These are phyloP conservation scores for Syzygium grande DNA, from an alignment of 345 rosid genomes.

Conservation along the genomic window DNA sequence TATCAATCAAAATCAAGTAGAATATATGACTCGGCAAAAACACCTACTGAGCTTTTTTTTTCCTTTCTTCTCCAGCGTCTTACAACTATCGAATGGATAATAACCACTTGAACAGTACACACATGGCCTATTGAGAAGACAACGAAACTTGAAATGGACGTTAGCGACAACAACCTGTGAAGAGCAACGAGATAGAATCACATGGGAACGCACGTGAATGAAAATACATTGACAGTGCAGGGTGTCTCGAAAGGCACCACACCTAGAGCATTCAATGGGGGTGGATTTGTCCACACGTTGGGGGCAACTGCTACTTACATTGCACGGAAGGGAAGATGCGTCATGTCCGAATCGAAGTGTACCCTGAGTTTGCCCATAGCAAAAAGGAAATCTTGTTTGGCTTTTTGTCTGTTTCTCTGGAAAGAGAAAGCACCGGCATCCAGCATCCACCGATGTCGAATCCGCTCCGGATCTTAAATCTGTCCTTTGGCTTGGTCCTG, in stretches of 20 bases:
- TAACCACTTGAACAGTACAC: neutral
- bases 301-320: neutral
- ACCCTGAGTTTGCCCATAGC: neutral
- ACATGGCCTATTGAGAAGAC: neutral
- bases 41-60: neutral
- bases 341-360: neutral
- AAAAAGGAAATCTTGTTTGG: neutral
- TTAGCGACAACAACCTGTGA: neutral
- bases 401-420: neutral
- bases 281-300: neutral
- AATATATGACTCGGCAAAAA: neutral
- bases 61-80: neutral
- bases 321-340: neutral
- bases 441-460: neutral
- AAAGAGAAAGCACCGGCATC: neutral
- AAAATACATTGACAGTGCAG: neutral
- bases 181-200: neutral
- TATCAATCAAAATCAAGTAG: neutral
- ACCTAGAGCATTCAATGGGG: neutral
- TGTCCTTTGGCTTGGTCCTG: neutral
- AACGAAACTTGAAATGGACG: neutral
- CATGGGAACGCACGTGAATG: neutral
- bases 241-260: neutral
- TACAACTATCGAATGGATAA: neutral
- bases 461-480: neutral